Evolutionary conservation across 2,329 filamentous ascomycete species (phyloP).

Genomic region (Ophiostoma angusticollis): DNA sequence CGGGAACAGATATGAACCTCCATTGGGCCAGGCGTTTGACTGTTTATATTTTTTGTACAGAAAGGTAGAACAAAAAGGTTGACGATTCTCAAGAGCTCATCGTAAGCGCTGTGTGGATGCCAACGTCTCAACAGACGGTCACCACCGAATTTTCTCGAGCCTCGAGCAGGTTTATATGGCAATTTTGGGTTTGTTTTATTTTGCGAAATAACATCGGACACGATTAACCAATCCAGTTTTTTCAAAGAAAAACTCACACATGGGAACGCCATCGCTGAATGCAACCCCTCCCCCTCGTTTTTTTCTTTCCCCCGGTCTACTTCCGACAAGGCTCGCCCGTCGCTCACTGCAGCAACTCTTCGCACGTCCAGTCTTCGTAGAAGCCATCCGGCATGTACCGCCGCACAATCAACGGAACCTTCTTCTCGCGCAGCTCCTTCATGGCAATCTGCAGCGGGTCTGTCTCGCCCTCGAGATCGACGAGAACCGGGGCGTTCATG

Average conservation of each 20-base stretch:
- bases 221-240: too few relatives aligned
- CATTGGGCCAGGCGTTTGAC: constrained; percentile 5
- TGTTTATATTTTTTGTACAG: background rate
- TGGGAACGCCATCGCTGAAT: constrained; percentile 18
- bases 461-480: constrained; percentile 94
- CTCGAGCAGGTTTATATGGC: too few relatives aligned
- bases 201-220: too few relatives aligned
- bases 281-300: constrained; percentile 5
- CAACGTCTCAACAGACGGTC: too few relatives aligned
- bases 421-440: constrained; percentile 96
- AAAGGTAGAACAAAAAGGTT: too few relatives aligned
- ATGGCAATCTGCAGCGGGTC: constrained; percentile 95
- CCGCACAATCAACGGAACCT: constrained; percentile 90
- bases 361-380: constrained; percentile 99
- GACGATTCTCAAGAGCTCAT: too few relatives aligned
- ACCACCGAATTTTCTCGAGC: too few relatives aligned
- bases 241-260: background rate
- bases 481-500: constrained; percentile 94
- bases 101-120: too few relatives aligned
- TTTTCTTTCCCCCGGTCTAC: background rate
- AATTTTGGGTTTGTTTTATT: background rate
- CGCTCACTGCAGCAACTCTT: constrained; percentile 62
- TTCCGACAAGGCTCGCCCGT: background rate
- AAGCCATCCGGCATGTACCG: constrained; percentile 94
- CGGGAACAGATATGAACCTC: background rate